Base-by-base conservation (phyloP, 768 basidiomycete genomes). In the Kwoniella newhampshirensis region DNA sequence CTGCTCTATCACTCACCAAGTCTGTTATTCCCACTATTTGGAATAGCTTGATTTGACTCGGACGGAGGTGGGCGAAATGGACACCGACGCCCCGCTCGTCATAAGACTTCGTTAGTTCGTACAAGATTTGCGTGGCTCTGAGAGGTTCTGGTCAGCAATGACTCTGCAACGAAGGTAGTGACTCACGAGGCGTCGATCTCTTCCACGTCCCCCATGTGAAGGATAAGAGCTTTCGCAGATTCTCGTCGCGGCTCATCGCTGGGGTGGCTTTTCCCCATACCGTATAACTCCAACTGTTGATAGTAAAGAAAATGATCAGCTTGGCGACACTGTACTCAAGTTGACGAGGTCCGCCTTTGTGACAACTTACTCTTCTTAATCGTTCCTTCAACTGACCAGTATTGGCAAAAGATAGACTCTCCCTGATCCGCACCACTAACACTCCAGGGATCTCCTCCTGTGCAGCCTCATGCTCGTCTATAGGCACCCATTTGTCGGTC, bases 331-430 rank as follows among this genome's bases (percentile, higher is more conserved):
- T n/a, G n/a, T n/a, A n/a, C n/a, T n/a, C n/a, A n/a, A n/a, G n/a
- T n/a, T n/a, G n/a, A n/a, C n/a, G n/a, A n/a, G n/a, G n/a, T n/a
- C n/a, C n/a, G n/a, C n/a, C n/a, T n/a, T n/a, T n/a, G n/a, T n/a
- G n/a, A n/a, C n/a, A n/a, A 40, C 73, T 64, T 88, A 87, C 75
- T 87, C 91, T 87, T 43, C 78, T 57, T 2, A 79, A 60, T 12
- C 78, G 62, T 40, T 79, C 92, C 80, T 97, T 97, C 20, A 99
- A 79, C 68, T 93, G 91, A 32, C 91, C 88, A 20, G 93, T 93
- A 73, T 99, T 99, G 12, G 94, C 92, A 64, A 99, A 99, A 70
- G 91, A 89, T 25, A 99, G 80, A 68, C 84, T 88, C 77, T 98
- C 94, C 27, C 91, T 80, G 51, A 99, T 87, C 21, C 91, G 82